phyloP scores from a whole-genome alignment of 2,329 filamentous ascomycete species.

The Calonectria pseudoreteaudii region DNA sequence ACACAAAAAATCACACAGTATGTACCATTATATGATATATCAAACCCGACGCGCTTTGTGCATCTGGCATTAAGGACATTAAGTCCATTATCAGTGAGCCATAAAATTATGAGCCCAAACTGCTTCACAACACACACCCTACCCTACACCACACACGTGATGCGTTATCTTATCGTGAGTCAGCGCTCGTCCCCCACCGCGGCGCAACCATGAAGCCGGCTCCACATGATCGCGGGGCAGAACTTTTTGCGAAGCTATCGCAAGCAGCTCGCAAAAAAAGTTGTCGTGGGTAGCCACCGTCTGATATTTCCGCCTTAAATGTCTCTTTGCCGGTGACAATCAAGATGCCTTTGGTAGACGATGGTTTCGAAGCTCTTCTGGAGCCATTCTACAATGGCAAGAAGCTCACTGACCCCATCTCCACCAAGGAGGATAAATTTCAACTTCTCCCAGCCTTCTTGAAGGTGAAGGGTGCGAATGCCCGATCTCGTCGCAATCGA shows the following conservation, averaged over 20 bases:
- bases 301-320: constrained; percentile 42
- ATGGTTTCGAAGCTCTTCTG: constrained; percentile 74
- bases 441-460: constrained; percentile 97
- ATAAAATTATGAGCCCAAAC: neutral
- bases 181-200: constrained; percentile 44
- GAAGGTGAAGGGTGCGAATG: constrained; percentile 83
- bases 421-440: constrained; percentile 87
- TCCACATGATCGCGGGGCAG: constrained; percentile 46
- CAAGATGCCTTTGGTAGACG: constrained; percentile 67
- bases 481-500: constrained; percentile 1
- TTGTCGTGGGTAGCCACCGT: constrained; percentile 26
- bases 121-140: neutral
- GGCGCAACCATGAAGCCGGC: constrained; percentile 37
- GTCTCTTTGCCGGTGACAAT: constrained; percentile 47
- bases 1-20: neutral
- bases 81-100: neutral
- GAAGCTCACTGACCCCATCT: constrained; percentile 74
- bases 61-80: neutral
- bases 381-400: constrained; percentile 78
- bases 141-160: constrained; percentile 36
- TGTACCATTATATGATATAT: neutral
- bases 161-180: constrained; percentile 22
- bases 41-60: neutral
- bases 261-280: constrained; percentile 40
- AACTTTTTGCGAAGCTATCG: constrained; percentile 49